Base-by-base conservation (phyloP, 1,284 basidiomycete species). In the Apiotrichum akiyoshidainum region DNA sequence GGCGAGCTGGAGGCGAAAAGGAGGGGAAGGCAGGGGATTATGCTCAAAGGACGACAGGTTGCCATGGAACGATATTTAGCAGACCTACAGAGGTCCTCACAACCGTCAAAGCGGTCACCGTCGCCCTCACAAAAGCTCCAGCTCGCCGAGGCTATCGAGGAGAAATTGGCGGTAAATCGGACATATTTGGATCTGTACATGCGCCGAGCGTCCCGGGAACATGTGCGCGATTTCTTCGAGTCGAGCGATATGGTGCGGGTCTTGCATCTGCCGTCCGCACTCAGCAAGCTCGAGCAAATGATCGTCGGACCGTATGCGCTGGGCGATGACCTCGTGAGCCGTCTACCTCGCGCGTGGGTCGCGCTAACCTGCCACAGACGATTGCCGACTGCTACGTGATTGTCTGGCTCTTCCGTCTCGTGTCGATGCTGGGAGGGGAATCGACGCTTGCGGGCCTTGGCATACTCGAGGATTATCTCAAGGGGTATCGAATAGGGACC, bases 361-460 rank as follows among this genome's bases (percentile, higher is more conserved):
- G 17, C 5, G 50, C 22, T 26, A 16, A 22, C 39, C n/a, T 34
- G 37, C 31, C 19, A 60, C 74, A 92, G 69, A 89, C 86, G 10
- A 79, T 91, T 46, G 88, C 86, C 3, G 92, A 94, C 71, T 76
- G 92, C 53, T 89, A 92, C 69, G 79, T 92, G 31, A 85, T 84
- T 4, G 85, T 85, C 13, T 95, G 89, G 90, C 73, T 92, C 41
- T 80, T 85, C 3, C 82, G 85, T 34, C 65, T 92, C 12, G 83
- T 86, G 13, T 72, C 68, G 46, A 78, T 90, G 26, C 80, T 82
- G 6, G 86, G 85, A 2, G 87, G 84, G 0, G 72, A 71, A 22
- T 69, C 70, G 0, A 72, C 66, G 2, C 82, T 86, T 41, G 79
- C 83, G 4, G 76, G 74, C 9, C 57, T 80, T 40, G 55, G 65